A percentile compares a stretch with the other conserved stretches of the same genome.
Evolutionary conservation across 805 yeast genomes (phyloP).

Genomic region (Pichia pseudocactophila): DNA sequence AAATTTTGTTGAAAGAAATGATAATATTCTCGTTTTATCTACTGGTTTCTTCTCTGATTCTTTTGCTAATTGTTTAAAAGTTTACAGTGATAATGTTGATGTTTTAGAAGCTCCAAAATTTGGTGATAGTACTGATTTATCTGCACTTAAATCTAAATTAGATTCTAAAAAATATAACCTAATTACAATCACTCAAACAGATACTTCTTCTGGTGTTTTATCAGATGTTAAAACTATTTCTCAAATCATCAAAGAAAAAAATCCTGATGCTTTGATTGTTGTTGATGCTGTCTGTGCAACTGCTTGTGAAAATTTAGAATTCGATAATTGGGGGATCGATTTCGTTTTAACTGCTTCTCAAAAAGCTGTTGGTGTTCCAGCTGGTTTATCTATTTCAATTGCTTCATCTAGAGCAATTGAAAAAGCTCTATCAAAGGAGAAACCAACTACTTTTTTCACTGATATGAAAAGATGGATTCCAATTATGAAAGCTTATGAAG

Average conservation of each 20-base stretch:
- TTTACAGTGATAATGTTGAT: slow-evolving; percentile 72
- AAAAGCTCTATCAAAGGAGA: slow-evolving; percentile 42
- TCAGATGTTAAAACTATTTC: slow-evolving; percentile 60
- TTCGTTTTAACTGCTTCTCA: slow-evolving; percentile 87
- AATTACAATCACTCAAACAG: slow-evolving; percentile 88
- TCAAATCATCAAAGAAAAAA: slow-evolving; percentile 45
- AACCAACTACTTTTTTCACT: slow-evolving; percentile 53
- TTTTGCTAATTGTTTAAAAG: slow-evolving; percentile 64
- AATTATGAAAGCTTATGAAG: slow-evolving; percentile 77
- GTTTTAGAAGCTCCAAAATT: slow-evolving; percentile 53
- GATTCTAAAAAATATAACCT: slow-evolving; percentile 40
- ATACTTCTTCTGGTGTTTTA: slow-evolving; percentile 92
- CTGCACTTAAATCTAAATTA: slow-evolving; percentile 48
- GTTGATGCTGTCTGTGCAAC: slow-evolving; percentile 96
- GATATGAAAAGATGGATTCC: slow-evolving; percentile 82
- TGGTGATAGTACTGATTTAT: slow-evolving; percentile 61
- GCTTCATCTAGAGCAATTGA: slow-evolving; percentile 68
- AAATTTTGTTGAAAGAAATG: slow-evolving; percentile 58
- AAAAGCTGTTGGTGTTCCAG: slow-evolving; percentile 91
- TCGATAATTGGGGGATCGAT: slow-evolving; percentile 86
- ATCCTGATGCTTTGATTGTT: slow-evolving; percentile 75
- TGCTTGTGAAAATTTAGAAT: slow-evolving; percentile 79
- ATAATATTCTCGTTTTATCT: slow-evolving; percentile 69
- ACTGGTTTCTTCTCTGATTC: slow-evolving; percentile 88
- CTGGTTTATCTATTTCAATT: slow-evolving; percentile 76